phyloP scores from a whole-genome alignment of 495 filamentous ascomycete genomes.

The Penicillium pulvis region DNA sequence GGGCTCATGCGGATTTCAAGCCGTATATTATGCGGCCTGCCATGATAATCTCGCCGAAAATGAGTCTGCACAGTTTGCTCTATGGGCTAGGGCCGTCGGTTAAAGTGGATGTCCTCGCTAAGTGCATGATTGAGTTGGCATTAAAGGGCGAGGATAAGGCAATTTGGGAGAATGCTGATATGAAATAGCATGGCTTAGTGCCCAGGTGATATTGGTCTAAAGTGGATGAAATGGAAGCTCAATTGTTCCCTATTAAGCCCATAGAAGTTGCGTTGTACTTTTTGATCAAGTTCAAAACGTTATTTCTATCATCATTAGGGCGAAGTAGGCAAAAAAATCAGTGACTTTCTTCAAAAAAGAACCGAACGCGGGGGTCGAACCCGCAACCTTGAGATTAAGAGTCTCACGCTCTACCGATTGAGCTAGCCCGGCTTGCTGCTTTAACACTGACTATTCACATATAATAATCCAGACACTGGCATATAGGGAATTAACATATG shows the following conservation, averaged over 20 bases:
- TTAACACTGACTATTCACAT: no score
- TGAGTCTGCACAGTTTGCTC: conserved; percentile 26
- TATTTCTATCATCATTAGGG: no score
- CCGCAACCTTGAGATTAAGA: conserved; percentile 64
- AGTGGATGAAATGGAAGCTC: no score
- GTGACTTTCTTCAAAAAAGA: conserved; percentile 21
- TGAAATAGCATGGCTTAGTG: not conserved
- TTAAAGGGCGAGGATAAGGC: conserved; percentile 35
- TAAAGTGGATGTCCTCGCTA: conserved; percentile 40
- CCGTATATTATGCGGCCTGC: conserved; percentile 40
- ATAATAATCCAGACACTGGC: no score
- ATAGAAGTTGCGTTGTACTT: no score
- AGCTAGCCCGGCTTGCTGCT: conserved; percentile 49
- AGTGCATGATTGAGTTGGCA: conserved; percentile 39
- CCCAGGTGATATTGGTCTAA: no score
- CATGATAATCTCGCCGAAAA: conserved; percentile 27
- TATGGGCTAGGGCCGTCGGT: conserved; percentile 25
- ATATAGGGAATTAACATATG: no score
- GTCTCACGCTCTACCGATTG: conserved; percentile 63
- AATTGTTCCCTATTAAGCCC: no score
- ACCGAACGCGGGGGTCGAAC: conserved; percentile 61
- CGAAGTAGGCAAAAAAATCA: no score
- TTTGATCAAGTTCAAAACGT: no score
- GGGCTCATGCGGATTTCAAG: conserved; percentile 31
- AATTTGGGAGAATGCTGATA: conserved; percentile 31